Evolutionary conservation across 139 green algal species (phyloP), one percentile per base, ranked within the genome.

Genomic region (Pleodorina starrii): DNA sequence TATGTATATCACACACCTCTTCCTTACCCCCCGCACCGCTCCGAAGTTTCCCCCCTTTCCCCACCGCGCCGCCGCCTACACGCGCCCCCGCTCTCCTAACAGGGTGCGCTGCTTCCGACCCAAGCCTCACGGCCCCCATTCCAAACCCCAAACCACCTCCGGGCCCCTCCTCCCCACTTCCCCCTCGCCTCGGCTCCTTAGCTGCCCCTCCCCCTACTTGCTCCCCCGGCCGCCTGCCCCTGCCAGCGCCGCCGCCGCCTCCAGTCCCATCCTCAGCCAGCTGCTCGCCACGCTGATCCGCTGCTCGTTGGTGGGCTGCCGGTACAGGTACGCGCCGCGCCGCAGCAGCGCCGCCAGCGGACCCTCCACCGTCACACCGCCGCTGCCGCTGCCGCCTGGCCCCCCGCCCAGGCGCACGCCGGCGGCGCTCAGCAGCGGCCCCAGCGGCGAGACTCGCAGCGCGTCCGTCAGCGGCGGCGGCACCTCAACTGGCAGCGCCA

Each of bases 221-320:
- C 19, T 17, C 19, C 12, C 32, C 68, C 68, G 68, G 68, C 68
- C 79, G n/a, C n/a, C n/a, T n/a, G n/a, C n/a, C n/a, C n/a, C n/a
- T n/a, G n/a, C 60, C 81, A 87, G 60, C 42, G 42, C 35, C 68
- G 83, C 83, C 68, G 83, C 83, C 35, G 83, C 83, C 46, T 69
- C 83, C 32, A 88, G 44, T 42, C 81, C 93, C 90, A 93, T 91
- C 72, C 77, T 32, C 27, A 96, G 44, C 96, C 96, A 98, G 35
- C 84, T 91, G 0, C 83, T 69, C 0, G 94, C 95, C 42, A 98
- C 96, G 2, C 81, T 91, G 21, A 97, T 29, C 32, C 94, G 95
- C 90, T 99, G 97, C 87, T 97, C 94, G n/a, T 95, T 93, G 7
- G 97, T 99, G 16, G 97, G 97, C 93, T 98, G 96, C 17, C 97